Evolutionary conservation across 768 basidiomycete species (phyloP), one percentile per base, ranked within the genome.

Genomic region (Serendipita indica): DNA sequence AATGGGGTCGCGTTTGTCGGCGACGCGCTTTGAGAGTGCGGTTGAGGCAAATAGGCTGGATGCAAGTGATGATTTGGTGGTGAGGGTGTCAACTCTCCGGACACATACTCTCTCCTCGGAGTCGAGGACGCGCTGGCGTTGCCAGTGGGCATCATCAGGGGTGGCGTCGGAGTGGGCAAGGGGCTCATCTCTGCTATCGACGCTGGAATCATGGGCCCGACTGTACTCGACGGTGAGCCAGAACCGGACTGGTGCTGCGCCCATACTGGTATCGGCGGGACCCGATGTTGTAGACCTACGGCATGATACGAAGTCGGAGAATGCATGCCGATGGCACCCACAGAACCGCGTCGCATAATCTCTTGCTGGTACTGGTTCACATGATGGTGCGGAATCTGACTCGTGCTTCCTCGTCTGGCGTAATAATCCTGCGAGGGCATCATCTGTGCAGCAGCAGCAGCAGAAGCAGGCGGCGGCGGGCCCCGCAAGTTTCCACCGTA

Each of bases 381-480:
- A 30, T 54, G 49, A 30, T 54, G 49, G 30, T 16, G 49, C n/a
- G 49, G 49, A 28, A 54, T 54, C 25, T 54, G 49, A 54, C 49
- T 54, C 49, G 49, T 54, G 49, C 49, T 54, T 30, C 49, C 49
- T 27, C 49, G 20, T 54, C 49, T 27, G 22, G 49, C 49, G 30
- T 54, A 54, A 30, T 54, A 54, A 33, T 54, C 49, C 5, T 18
- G 4, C 4, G 25, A 28, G 30, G 49, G 25, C 22, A 20, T 20
- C 49, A 54, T 54, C 18, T n/a, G 41, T 30, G 49, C 22, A 13
- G 49, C 25, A n/a, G 20, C n/a, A 16, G 49, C 10, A 25, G 12
- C 25, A 33, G 20, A 33, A 54, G 16, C 32, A n/a, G 49, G 22
- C 32, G 22, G 25, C 22, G 35, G 35, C 20, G 27, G 45, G 16